A percentile compares a stretch with the other conserved stretches of the same genome.
Conservation (phyloP, 345 rosid genomes). For the Euphorbia peplus region DNA sequence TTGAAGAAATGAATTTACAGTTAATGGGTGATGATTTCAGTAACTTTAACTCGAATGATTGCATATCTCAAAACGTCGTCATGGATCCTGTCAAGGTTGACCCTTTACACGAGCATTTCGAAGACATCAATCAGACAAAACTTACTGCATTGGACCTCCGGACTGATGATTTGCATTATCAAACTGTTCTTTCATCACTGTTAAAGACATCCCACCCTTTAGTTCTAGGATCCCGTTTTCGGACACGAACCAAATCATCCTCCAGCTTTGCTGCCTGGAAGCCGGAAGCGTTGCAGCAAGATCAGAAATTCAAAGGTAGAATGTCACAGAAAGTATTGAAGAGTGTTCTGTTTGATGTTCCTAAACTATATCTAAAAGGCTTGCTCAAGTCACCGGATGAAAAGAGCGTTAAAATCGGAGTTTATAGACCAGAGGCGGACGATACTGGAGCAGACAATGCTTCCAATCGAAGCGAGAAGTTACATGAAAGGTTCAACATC, state of each 20-base stretch:
- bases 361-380: slow-evolving; percentile 45
- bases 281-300: slow-evolving; percentile 29
- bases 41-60: slow-evolving; percentile 64
- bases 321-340: slow-evolving; percentile 58
- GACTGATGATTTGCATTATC: slow-evolving; percentile 58
- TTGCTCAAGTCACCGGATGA: slow-evolving; percentile 38
- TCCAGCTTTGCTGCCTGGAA: slow-evolving; percentile 72
- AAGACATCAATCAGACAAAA: slow-evolving; percentile 38
- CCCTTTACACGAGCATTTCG: slow-evolving; percentile 24
- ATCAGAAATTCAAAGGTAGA: slow-evolving; percentile 21
- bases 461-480: slow-evolving; percentile 44
- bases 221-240: slow-evolving; percentile 44
- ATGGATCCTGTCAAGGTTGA: slow-evolving; percentile 40
- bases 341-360: slow-evolving; percentile 72
- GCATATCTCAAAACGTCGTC: slow-evolving; percentile 65
- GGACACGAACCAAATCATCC: slow-evolving; percentile 32
- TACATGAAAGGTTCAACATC: slow-evolving; percentile 50
- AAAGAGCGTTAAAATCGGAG: slow-evolving; percentile 29
- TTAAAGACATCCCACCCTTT: slow-evolving; percentile 62
- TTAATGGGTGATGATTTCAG: slow-evolving; percentile 66
- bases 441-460: slow-evolving; percentile 39
- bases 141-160: slow-evolving; percentile 28
- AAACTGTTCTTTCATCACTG: slow-evolving; percentile 54
- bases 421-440: slow-evolving; percentile 47
- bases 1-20: slow-evolving; percentile 52